Evolutionary conservation across 495 filamentous ascomycete species (phyloP).

Genomic region (Hyaloscypha finlandica): DNA sequence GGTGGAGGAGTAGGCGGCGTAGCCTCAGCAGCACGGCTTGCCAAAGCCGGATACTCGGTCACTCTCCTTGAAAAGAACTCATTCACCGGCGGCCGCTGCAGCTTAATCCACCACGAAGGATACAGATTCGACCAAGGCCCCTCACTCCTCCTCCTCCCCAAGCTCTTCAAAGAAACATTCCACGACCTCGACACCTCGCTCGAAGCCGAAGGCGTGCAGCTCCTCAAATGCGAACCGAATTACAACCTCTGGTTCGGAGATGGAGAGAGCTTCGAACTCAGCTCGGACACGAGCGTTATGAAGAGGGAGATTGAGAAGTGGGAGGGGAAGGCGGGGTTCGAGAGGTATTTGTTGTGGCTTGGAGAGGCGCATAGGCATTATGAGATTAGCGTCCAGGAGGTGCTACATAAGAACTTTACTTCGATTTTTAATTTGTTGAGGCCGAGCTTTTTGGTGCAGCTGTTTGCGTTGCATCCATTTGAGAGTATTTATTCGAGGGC

Average conservation of each 20-base stretch:
- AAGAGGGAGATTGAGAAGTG: conserved; percentile 66
- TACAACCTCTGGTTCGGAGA: conserved; percentile 70
- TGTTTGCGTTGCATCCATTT: conserved; percentile 62
- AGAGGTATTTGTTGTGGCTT: conserved; percentile 61
- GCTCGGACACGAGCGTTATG: conserved; percentile 62
- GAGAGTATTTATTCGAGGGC: conserved; percentile 63
- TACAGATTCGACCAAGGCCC: conserved; percentile 74
- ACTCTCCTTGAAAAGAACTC: conserved; percentile 70
- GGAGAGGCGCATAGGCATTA: conserved; percentile 65
- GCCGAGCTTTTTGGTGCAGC: conserved; percentile 50
- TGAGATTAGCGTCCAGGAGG: conserved; percentile 59
- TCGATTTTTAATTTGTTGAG: conserved; percentile 51
- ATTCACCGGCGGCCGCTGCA: conserved; percentile 67
- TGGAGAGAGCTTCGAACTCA: conserved; percentile 56
- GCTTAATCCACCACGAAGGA: conserved; percentile 53
- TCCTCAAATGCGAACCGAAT: conserved; percentile 70
- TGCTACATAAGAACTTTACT: conserved; percentile 65
- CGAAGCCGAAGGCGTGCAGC: conserved; percentile 57
- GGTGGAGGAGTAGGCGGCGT: conserved; percentile 71
- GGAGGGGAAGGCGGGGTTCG: conserved; percentile 66
- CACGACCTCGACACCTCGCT: conserved; percentile 62
- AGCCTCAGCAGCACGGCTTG: conserved; percentile 64
- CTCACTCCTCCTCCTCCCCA: conserved; percentile 66
- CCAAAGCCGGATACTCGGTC: conserved; percentile 64
- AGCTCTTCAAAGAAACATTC: conserved; percentile 64